A percentile compares a stretch with the other conserved stretches of the same genome.
Evolutionary conservation across 1,284 basidiomycete genomes (phyloP).

Genomic region (Ganoderma multipileum): DNA sequence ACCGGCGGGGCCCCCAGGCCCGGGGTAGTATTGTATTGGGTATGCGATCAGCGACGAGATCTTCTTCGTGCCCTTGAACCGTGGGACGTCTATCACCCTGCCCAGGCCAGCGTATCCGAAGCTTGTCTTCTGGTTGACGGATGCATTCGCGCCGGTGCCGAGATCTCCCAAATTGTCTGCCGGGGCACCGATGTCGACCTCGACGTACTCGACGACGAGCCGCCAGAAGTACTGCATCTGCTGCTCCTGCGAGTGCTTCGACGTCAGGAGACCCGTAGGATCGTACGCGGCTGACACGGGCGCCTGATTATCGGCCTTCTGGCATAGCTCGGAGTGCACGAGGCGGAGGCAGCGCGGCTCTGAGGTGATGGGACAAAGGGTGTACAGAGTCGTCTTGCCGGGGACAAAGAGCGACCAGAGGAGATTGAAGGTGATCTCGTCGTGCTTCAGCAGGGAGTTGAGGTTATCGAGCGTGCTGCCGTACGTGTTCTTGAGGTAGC

Average conservation of each 20-base stretch:
- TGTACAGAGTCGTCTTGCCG: slow-evolving; percentile 54
- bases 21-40: slow-evolving; percentile 58
- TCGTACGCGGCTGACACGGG: slow-evolving; percentile 34
- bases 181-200: slow-evolving; percentile 36
- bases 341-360: slow-evolving; percentile 58
- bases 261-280: slow-evolving; percentile 34
- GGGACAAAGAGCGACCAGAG: slow-evolving; percentile 64
- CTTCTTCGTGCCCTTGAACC: slow-evolving; percentile 52
- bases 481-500: slow-evolving; percentile 52
- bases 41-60: slow-evolving; percentile 58
- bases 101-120: slow-evolving; percentile 49
- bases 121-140: slow-evolving; percentile 48
- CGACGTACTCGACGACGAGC: slow-evolving; percentile 40
- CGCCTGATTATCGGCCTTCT: slow-evolving; percentile 33
- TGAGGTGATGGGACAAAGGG: slow-evolving; percentile 58
- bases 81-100: slow-evolving; percentile 47
- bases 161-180: slow-evolving; percentile 41
- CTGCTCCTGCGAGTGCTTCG: slow-evolving; percentile 29
- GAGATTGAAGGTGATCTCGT: slow-evolving; percentile 64
- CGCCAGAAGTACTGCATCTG: slow-evolving; percentile 39
- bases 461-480: slow-evolving; percentile 52
- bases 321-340: slow-evolving; percentile 45
- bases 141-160: slow-evolving; percentile 38
- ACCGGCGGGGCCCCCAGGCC: slow-evolving; percentile 44
- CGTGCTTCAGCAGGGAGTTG: slow-evolving; percentile 53